Evolutionary conservation across 2,329 filamentous ascomycete species (phyloP), one percentile per base, ranked within the genome.

Genomic region (Apiospora malaysiana): DNA sequence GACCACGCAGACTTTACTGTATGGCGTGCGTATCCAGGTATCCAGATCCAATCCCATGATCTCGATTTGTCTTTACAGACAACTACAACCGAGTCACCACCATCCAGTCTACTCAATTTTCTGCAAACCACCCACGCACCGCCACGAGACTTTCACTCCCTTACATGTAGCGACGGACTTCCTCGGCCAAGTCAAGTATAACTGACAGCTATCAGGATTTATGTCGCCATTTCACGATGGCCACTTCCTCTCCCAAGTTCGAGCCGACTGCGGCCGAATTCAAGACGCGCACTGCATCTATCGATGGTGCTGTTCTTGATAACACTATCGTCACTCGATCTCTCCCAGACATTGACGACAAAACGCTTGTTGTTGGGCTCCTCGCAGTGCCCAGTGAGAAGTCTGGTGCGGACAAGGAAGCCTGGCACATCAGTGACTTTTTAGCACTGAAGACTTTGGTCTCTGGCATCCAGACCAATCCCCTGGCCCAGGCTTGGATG

Each of bases 361-460:
- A 51, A 4, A 69, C 74, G 3, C 70, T 72, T 8, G 51, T 80
- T 9, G 43, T 79, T 46, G 78, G 71, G 14, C 70, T 80, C 18
- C 79, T 78, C 45, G 71, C 77, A 21, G 75, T 80, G 0, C 74
- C 78, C 8, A n/a, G 68, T 7, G 71, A 75, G 0, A 72, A 72
- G 51, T 74, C 76, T 16, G 75, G 71, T 40, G 74, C 72, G 40
- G 66, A 76, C 25, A 73, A 79, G 43, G 71, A 77, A 9, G 78
- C 78, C 21, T 78, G 76, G 75, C 76, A 79, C 51, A 69, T 80
- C 32, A 65, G 75, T 16, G 76, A 79, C 67, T 79, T 78, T 68
- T 68, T 80, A 1, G 78, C 78, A 8, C 78, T 77, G 69, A 78
- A 75, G 71, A 68, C 75, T 0, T 74, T 80, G 10, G 69, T 79